Evolutionary conservation across 768 basidiomycete species (phyloP).

Genomic region (Cystobasidium tubakii): DNA sequence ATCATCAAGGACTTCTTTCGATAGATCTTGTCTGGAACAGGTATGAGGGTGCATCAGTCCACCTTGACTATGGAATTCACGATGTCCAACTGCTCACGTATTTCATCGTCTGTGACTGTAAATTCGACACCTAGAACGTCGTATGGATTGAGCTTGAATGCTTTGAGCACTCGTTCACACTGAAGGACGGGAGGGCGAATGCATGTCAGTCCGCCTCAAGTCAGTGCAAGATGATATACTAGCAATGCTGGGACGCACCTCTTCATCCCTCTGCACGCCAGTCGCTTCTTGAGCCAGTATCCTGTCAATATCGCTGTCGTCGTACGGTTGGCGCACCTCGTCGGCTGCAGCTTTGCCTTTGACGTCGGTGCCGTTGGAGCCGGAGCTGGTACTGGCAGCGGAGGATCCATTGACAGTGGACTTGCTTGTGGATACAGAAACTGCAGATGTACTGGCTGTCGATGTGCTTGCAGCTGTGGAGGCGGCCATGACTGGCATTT

Average conservation of each 20-base stretch:
- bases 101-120: conserved; percentile 60
- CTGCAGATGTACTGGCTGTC: not conserved
- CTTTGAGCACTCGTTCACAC: conserved; percentile 61
- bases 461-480: not conserved
- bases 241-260: conserved; percentile 35
- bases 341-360: not conserved
- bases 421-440: not conserved
- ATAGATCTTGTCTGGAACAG: conserved; percentile 44
- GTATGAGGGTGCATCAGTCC: not conserved
- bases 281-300: conserved; percentile 44
- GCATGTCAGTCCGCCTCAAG: no score
- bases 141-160: conserved; percentile 97
- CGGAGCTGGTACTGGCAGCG: not conserved
- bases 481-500: not conserved
- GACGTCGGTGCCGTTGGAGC: not conserved
- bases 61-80: not conserved
- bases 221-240: conserved; percentile 55
- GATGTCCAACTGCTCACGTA: conserved; percentile 49
- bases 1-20: conserved; percentile 60
- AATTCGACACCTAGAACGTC: conserved; percentile 76
- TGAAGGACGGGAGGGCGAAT: no score
- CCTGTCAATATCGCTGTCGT: conserved; percentile 40
- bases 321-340: not conserved
- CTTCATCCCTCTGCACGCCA: conserved; percentile 39
- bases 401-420: not conserved